These are phyloP conservation scores for Metarhizium brunneum DNA, from an alignment of 2,329 filamentous ascomycete genomes.

Conservation along the genomic window DNA sequence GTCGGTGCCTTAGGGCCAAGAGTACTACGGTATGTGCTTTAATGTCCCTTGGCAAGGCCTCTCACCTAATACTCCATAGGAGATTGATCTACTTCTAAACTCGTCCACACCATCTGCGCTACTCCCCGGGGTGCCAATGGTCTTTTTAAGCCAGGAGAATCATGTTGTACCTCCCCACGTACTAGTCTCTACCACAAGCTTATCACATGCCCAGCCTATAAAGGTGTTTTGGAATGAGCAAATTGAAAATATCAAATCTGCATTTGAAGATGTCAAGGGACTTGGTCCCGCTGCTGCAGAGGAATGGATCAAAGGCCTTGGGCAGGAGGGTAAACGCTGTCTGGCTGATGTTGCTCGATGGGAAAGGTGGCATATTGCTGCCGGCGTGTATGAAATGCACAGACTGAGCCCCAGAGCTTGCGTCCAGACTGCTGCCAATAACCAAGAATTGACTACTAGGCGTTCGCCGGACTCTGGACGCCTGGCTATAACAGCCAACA, in stretches of 20 bases:
- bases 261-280: conserved; percentile 54
- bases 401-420: not conserved
- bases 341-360: conserved; percentile 57
- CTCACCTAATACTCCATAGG: conserved; percentile 36
- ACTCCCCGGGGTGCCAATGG: conserved; percentile 59
- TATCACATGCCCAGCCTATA: conserved; percentile 40
- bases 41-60: conserved; percentile 2
- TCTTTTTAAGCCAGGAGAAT: conserved; percentile 52
- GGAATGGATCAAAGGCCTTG: conserved; percentile 73
- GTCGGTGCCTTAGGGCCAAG: conserved; percentile 49
- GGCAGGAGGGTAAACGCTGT: conserved; percentile 49
- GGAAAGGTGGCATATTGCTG: conserved; percentile 60
- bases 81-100: conserved; percentile 59
- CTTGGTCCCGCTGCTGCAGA: conserved; percentile 60
- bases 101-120: conserved; percentile 50
- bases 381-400: conserved; percentile 30
- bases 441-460: not conserved
- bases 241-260: conserved; percentile 50
- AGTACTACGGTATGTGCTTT: conserved; percentile 52
- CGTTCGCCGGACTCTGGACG: not conserved
- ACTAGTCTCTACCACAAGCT: conserved; percentile 36
- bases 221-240: conserved; percentile 60
- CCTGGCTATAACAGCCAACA: not conserved
- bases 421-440: not conserved
- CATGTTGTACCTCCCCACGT: conserved; percentile 49